Evolutionary conservation across 2,329 filamentous ascomycete genomes (phyloP).

Genomic region (Fusarium hainanense): DNA sequence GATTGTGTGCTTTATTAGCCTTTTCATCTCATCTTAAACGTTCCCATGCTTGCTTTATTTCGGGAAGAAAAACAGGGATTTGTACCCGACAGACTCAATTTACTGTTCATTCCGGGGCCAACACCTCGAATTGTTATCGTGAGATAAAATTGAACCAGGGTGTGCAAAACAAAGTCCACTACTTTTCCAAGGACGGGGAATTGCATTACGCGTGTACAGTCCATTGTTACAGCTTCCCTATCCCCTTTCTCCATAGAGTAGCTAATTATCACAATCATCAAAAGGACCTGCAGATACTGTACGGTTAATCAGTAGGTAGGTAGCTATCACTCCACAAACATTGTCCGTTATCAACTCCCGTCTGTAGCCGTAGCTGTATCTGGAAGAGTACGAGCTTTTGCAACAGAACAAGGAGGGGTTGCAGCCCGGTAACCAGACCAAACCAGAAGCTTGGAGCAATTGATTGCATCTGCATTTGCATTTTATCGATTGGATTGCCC

Average conservation of each 20-base stretch:
- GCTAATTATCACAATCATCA: background rate
- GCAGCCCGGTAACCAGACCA: slow-evolving; percentile 20
- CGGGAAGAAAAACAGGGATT: slow-evolving; percentile 14
- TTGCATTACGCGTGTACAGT: slow-evolving; percentile 26
- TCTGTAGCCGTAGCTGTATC: slow-evolving; percentile 29
- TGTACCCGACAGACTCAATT: slow-evolving; percentile 29
- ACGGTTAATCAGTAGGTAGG: background rate
- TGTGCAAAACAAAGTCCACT: slow-evolving; percentile 14
- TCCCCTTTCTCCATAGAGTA: slow-evolving; percentile 8
- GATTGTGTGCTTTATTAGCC: background rate
- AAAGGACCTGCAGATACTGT: background rate
- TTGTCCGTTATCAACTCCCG: slow-evolving; percentile 31
- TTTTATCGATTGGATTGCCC: slow-evolving; percentile 24
- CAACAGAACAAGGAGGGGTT: slow-evolving; percentile 13
- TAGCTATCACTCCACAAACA: slow-evolving; percentile 24
- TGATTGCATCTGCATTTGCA: slow-evolving; percentile 5
- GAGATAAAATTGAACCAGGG: background rate
- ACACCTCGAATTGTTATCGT: slow-evolving; percentile 19
- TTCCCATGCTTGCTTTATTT: slow-evolving; percentile 40
- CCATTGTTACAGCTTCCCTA: slow-evolving; percentile 11
- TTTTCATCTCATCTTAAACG: slow-evolving; percentile 8
- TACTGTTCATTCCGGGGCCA: slow-evolving; percentile 14
- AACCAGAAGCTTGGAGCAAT: background rate
- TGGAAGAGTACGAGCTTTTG: slow-evolving; percentile 3
- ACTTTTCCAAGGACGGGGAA: slow-evolving; percentile 31